Conservation (phyloP, 352 stramenopile genomes). For the Thalassiosira hispida region DNA sequence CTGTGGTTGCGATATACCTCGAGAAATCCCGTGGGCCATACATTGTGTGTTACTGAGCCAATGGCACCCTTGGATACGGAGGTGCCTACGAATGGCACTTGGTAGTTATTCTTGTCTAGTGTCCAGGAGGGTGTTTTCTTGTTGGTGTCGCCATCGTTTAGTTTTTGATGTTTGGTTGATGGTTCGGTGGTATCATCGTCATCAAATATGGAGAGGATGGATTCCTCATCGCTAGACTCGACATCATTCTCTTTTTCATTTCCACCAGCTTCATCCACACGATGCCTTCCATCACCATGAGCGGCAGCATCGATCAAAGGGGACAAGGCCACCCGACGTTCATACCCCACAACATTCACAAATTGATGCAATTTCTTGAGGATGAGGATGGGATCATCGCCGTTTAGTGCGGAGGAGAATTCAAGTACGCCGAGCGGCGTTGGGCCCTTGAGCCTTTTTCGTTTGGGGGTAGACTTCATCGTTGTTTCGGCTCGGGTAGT, state of each 20-base stretch:
- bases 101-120: slow-evolving; percentile 72
- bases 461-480: too few relatives aligned
- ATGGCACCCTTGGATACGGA: slow-evolving; percentile 65
- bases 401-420: slow-evolving; percentile 77
- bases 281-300: too few relatives aligned
- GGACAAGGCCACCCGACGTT: slow-evolving; percentile 58
- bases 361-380: slow-evolving; percentile 67
- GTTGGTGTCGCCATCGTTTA: background rate
- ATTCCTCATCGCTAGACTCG: slow-evolving; percentile 20
- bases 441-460: background rate
- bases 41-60: slow-evolving; percentile 29
- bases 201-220: slow-evolving; percentile 31
- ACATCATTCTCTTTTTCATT: slow-evolving; percentile 13
- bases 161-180: slow-evolving; percentile 47
- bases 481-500: too few relatives aligned
- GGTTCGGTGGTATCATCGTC: background rate
- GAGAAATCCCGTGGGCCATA: slow-evolving; percentile 79
- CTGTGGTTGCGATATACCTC: slow-evolving; percentile 72
- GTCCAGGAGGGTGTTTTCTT: slow-evolving; percentile 57
- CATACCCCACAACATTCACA: slow-evolving; percentile 37
- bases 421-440: slow-evolving; percentile 67
- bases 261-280: slow-evolving; percentile 24
- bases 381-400: slow-evolving; percentile 68
- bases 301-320: background rate
- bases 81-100: slow-evolving; percentile 83